Evolutionary conservation across 345 rosid genomes (phyloP), one percentile per base, ranked within the genome.

Genomic region (Melaleuca quinquenervia): DNA sequence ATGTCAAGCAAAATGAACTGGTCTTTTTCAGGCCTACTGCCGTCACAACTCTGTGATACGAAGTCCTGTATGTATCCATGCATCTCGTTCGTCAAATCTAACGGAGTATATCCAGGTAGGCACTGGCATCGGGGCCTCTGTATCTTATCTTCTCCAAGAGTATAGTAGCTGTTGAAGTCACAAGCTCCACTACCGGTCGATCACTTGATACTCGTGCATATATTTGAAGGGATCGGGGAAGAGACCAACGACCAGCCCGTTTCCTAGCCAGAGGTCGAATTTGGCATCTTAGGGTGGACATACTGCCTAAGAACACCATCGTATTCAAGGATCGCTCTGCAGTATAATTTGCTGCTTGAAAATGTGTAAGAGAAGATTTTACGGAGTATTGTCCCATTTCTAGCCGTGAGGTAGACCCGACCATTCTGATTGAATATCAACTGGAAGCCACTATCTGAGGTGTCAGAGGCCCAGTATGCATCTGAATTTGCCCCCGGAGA

Each of bases 301-400:
- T 94, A 93, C 26, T 86, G 89, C 89, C 94, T 90, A 45, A 94
- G 88, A 83, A 92, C 92, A 8, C 98, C 94, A 74, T 93, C 94
- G 29, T 83, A 89, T 24, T 94, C 96, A 3, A 93, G 56, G 50
- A 88, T 87, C 12, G 89, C 93, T 60, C 94, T 88, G 64, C 82
- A 91, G 83, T 91, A 93, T 26, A 84, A 87, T 12, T 88, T 87
- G 36, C 7, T 51, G 15, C 50, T 27, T 20, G 90, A 87, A 14
- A 50, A 64, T 54, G 8, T 3, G 26, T n/a, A n/a, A n/a, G n/a
- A n/a, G n/a, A n/a, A n/a, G n/a, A n/a, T n/a, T n/a, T n/a, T n/a
- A n/a, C n/a, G n/a, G 6, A 89, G 86, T 6, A 48, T 50, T 15
- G 82, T 87, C 51, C 88, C 89, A 82, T 91, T 87, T 9, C 11